These are phyloP conservation scores for Penicillium sp. DNA, from an alignment of 2,329 filamentous ascomycete genomes.

Conservation along the genomic window DNA sequence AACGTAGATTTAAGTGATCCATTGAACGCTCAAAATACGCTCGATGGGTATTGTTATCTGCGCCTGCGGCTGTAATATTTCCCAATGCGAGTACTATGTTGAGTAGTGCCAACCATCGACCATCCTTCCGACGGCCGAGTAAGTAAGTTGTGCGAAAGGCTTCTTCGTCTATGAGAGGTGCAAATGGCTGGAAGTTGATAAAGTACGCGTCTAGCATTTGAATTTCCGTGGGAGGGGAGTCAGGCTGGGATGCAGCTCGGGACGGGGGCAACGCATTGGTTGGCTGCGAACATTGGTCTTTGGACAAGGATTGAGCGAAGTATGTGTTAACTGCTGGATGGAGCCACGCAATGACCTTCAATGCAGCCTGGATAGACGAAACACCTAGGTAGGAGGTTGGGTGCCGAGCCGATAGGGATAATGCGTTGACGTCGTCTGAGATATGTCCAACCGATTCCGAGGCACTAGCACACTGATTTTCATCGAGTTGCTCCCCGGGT, in stretches of 20 bases:
- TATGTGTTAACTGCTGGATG: conserved; percentile 47
- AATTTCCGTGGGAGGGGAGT: conserved; percentile 55
- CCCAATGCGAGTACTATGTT: conserved; percentile 75
- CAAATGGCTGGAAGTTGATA: conserved; percentile 65
- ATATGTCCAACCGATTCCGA: conserved; percentile 56
- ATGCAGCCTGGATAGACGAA: conserved; percentile 69
- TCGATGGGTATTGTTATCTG: conserved; percentile 60
- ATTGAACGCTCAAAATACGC: conserved; percentile 66
- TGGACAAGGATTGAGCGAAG: conserved; percentile 38
- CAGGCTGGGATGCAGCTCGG: neutral
- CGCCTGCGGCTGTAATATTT: conserved; percentile 62
- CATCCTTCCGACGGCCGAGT: conserved; percentile 60
- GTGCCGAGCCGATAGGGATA: conserved; percentile 59
- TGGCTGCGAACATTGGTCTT: neutral
- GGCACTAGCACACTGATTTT: conserved; percentile 44
- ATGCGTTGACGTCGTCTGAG: conserved; percentile 66
- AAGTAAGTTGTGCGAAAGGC: conserved; percentile 63
- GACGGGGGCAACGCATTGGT: conserved; percentile 26
- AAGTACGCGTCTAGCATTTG: conserved; percentile 69
- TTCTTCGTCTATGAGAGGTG: conserved; percentile 68
- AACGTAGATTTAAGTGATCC: conserved; percentile 62
- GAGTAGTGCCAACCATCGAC: conserved; percentile 65
- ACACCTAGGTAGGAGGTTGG: conserved; percentile 65
- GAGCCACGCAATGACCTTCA: conserved; percentile 62
- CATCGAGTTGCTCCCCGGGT: conserved; percentile 55